Conservation (phyloP, 306 rosid species). For the Parietaria judaica region DNA sequence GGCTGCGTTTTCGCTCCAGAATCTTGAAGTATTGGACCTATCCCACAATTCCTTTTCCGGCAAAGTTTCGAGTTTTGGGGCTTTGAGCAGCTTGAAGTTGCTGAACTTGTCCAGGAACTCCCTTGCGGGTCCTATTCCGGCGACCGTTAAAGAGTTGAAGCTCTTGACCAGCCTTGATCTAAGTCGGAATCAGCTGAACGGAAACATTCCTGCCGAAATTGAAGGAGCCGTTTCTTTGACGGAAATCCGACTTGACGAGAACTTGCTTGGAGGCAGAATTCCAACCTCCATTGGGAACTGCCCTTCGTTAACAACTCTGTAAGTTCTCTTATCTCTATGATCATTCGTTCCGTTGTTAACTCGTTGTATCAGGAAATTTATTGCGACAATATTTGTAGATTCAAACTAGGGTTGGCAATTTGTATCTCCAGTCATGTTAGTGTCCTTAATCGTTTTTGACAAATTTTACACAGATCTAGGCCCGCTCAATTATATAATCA, state of each 20-base stretch:
- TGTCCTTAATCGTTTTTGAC: no score
- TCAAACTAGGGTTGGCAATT: no score
- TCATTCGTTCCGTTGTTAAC: constrained; percentile 5
- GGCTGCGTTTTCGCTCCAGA: constrained; percentile 35
- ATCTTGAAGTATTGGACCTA: constrained; percentile 65
- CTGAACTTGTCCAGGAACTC: constrained; percentile 65
- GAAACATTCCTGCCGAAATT: constrained; percentile 67
- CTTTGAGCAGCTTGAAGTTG: constrained; percentile 49
- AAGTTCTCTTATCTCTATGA: constrained; percentile 35
- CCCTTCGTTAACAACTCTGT: constrained; percentile 64
- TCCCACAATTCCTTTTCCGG: constrained; percentile 74
- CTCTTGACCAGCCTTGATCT: constrained; percentile 53
- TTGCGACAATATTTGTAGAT: neutral
- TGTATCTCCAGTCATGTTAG: no score
- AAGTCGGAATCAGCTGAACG: constrained; percentile 62
- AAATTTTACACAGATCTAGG: no score
- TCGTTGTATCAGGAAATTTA: neutral
- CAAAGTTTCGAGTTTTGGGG: constrained; percentile 48
- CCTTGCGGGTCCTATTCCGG: constrained; percentile 66
- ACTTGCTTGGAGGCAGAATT: constrained; percentile 55
- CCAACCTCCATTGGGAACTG: constrained; percentile 70
- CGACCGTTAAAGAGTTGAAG: constrained; percentile 54
- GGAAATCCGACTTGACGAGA: constrained; percentile 57
- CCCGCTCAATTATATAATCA: no score
- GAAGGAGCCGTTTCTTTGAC: constrained; percentile 57